phyloP scores from a whole-genome alignment of 1,139 yeast species.

The Geotrichum citri-aurantii region DNA sequence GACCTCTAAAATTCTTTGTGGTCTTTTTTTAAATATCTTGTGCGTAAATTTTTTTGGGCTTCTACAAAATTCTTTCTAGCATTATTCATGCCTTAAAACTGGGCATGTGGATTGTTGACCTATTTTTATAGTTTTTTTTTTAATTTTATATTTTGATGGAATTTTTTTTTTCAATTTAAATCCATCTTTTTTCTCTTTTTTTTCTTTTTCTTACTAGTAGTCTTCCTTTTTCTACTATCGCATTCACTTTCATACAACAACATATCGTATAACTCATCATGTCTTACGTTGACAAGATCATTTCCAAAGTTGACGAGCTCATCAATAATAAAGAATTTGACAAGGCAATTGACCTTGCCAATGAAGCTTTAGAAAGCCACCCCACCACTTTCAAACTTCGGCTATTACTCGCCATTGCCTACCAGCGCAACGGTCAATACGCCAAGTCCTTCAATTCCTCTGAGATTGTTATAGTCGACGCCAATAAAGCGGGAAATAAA shows the following conservation, averaged over 20 bases:
- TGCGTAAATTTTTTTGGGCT: too few relatives aligned
- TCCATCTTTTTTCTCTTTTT: neutral
- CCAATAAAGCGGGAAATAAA: constrained; percentile 48
- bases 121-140: neutral
- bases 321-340: constrained; percentile 28
- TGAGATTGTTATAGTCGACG: constrained; percentile 50
- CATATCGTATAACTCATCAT: neutral
- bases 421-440: constrained; percentile 48
- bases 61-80: neutral
- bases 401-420: constrained; percentile 41
- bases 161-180: neutral
- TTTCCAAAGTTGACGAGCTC: neutral
- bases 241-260: neutral
- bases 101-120: too few relatives aligned
- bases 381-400: constrained; percentile 44
- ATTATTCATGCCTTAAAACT: neutral
- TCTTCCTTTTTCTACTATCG: neutral
- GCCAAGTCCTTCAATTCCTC: constrained; percentile 51
- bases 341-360: constrained; percentile 38
- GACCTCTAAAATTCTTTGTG: neutral
- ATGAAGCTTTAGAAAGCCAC: constrained; percentile 34
- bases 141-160: neutral
- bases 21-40: neutral
- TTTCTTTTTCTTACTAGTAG: neutral
- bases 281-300: neutral